These are phyloP conservation scores for Candida palmyrensis DNA, from an alignment of 805 yeast species.

Conservation along the genomic window DNA sequence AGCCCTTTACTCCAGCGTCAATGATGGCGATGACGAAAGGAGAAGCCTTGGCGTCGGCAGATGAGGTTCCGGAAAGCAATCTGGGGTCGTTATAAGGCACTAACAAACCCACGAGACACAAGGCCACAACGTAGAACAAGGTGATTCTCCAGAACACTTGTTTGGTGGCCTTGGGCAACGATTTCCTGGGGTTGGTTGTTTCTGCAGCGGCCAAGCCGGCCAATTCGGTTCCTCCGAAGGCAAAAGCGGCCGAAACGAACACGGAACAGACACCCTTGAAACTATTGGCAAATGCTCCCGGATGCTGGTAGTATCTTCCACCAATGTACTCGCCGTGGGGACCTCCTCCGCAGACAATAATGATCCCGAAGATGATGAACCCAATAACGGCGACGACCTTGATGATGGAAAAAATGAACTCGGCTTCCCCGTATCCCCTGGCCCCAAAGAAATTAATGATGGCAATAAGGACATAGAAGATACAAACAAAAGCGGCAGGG, in stretches of 20 bases:
- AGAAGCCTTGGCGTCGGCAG: slow-evolving; percentile 59
- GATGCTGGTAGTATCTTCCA: slow-evolving; percentile 53
- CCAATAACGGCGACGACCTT: slow-evolving; percentile 57
- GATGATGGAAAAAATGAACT: slow-evolving; percentile 52
- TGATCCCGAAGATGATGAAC: slow-evolving; percentile 55
- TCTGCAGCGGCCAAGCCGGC: slow-evolving; percentile 36
- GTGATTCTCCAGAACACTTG: slow-evolving; percentile 39
- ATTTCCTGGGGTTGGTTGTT: slow-evolving; percentile 31
- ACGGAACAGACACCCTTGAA: slow-evolving; percentile 70
- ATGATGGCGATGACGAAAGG: slow-evolving; percentile 72
- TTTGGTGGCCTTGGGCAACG: slow-evolving; percentile 37
- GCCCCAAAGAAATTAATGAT: slow-evolving; percentile 49
- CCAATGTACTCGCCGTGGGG: slow-evolving; percentile 50
- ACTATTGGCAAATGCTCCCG: slow-evolving; percentile 63
- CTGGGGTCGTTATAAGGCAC: slow-evolving; percentile 27
- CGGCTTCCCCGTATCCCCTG: slow-evolving; percentile 54
- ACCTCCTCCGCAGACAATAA: slow-evolving; percentile 55
- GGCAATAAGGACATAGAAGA: slow-evolving; percentile 43
- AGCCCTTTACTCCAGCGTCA: slow-evolving; percentile 60
- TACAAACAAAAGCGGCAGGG: slow-evolving; percentile 55
- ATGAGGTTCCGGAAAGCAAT: slow-evolving; percentile 18
- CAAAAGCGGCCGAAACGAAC: slow-evolving; percentile 34
- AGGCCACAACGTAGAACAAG: slow-evolving; percentile 35
- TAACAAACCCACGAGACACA: slow-evolving; percentile 35
- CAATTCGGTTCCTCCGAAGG: slow-evolving; percentile 33